Conservation (phyloP, 345 rosid genomes). For the Dipteronia dyeriana region DNA sequence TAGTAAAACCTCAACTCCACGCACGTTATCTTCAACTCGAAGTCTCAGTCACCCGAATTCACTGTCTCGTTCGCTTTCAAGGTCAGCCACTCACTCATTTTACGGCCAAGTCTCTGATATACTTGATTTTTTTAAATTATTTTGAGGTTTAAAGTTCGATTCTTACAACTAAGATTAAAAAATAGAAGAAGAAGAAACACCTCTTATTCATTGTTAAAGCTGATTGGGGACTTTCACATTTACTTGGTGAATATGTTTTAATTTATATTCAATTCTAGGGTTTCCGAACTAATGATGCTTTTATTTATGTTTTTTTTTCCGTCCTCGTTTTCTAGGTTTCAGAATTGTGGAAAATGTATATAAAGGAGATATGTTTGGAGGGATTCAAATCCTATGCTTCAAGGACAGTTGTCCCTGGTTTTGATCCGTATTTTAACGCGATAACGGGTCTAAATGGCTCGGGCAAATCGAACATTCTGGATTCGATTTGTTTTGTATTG, state of each 20-base stretch:
- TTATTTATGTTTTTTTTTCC: neutral
- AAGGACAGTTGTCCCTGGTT: slow-evolving; percentile 88
- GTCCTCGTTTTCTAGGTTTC: slow-evolving; percentile 12
- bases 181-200: too few species aligned
- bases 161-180: neutral
- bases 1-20: slow-evolving; percentile 19
- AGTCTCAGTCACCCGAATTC: neutral
- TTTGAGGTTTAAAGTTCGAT: neutral
- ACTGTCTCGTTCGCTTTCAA: neutral
- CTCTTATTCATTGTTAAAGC: too few species aligned
- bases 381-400: slow-evolving; percentile 98
- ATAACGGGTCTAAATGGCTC: slow-evolving; percentile 97
- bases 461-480: slow-evolving; percentile 98
- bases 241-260: neutral
- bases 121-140: neutral
- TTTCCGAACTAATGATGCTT: neutral
- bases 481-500: slow-evolving; percentile 92
- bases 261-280: neutral
- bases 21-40: neutral
- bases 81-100: neutral
- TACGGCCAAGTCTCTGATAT: neutral
- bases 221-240: neutral
- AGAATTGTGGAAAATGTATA: slow-evolving; percentile 52
- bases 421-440: slow-evolving; percentile 92
- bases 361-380: slow-evolving; percentile 89